Evolutionary conservation across 139 green algal species (phyloP), one percentile per base, ranked within the genome.

Genomic region (Coelastrella sp.): DNA sequence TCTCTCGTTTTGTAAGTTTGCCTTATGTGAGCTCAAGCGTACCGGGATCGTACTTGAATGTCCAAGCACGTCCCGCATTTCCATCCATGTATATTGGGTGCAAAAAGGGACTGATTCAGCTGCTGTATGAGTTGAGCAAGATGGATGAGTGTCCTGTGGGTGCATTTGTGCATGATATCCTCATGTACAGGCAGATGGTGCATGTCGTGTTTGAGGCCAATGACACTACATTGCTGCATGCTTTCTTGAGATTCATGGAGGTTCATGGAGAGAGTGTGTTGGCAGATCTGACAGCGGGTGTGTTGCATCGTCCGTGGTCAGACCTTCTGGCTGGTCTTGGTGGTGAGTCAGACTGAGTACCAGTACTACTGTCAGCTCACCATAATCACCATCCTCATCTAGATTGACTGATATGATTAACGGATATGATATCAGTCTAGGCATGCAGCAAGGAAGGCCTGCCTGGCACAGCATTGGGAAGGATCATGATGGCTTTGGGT

Each of bases 221-320:
- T 74, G 66, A 74, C 6, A 0, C 27, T 13, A 35, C 17, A 4
- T n/a, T 74, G 66, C 9, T 74, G 35, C 34, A 45, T 45, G 66
- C 66, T 9, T 48, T 74, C 9, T 40, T 74, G 11, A n/a, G 9
- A 13, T 74, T 74, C 48, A 80, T 80, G 72, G 45, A 66, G 27
- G 21, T 23, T 6, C 72, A 80, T 80, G 48, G 72, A 4, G 48
- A 80, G 72, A 32, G 23, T 17, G 23, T 80, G 21, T 30, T 80
- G 45, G 41, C 17, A 9, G 69, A 62, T 34, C 13, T 63, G 38
- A n/a, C n/a, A n/a, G 34, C 37, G 40, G 25, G 66, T 2, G 66
- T 45, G 34, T 25, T 74, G 32, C 32, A 74, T n/a, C n/a, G n/a
- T n/a, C n/a, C n/a, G n/a, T n/a, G n/a, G n/a, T n/a, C n/a, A n/a